These are phyloP conservation scores for Oxyria digyna DNA, from an alignment of 148 eudicot species.

Conservation along the genomic window DNA sequence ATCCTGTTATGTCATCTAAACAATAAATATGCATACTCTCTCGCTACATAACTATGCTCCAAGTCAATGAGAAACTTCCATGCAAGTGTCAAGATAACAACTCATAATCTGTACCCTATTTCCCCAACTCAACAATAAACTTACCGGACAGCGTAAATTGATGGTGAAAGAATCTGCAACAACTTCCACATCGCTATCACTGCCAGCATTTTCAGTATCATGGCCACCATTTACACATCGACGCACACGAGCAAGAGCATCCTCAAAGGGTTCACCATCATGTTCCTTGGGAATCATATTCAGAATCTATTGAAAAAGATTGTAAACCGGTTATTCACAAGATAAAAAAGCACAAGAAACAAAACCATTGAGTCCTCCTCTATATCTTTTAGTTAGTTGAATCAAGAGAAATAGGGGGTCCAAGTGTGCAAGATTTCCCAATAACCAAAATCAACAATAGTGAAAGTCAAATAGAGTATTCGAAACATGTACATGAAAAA, in stretches of 20 bases:
- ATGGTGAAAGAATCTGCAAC: conserved; percentile 60
- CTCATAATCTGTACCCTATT: not conserved
- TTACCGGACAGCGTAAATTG: conserved; percentile 69
- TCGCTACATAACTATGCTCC: not conserved
- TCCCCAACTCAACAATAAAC: conserved; percentile 9
- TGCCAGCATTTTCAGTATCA: conserved; percentile 46
- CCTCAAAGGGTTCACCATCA: conserved; percentile 54
- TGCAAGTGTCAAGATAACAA: not conserved
- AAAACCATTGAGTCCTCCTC: not conserved
- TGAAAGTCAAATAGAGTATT: too few species aligned
- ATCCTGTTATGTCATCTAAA: not conserved
- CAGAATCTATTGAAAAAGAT: conserved; percentile 26
- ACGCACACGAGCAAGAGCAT: conserved; percentile 60
- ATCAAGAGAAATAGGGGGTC: not conserved
- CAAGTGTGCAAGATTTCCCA: not conserved
- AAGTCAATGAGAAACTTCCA: not conserved
- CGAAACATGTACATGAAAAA: too few species aligned
- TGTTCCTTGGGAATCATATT: conserved; percentile 45
- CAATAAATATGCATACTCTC: not conserved
- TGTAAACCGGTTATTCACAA: not conserved
- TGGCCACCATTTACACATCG: conserved; percentile 66
- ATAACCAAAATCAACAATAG: not conserved
- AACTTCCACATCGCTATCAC: conserved; percentile 77
- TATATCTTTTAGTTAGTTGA: not conserved
- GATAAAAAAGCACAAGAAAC: not conserved